These are phyloP conservation scores for Taphrina wiesneri DNA, from an alignment of 1,139 yeast species.

Conservation along the genomic window DNA sequence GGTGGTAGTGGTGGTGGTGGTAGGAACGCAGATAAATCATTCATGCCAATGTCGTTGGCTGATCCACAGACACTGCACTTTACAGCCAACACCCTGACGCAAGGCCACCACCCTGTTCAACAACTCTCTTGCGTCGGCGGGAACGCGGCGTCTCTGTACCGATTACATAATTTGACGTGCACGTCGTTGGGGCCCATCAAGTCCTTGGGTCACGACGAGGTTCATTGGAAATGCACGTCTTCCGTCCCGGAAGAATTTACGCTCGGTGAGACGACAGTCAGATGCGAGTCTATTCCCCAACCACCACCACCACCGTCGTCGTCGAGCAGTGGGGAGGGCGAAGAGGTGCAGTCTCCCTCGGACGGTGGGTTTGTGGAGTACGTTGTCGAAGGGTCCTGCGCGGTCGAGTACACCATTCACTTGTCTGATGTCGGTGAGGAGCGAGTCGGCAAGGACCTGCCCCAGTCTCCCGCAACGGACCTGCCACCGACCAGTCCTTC, in stretches of 20 bases:
- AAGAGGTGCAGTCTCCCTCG: background rate
- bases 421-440: background rate
- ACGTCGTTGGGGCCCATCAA: slow-evolving; percentile 36
- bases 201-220: slow-evolving; percentile 35
- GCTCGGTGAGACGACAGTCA: slow-evolving; percentile 2
- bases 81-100: background rate
- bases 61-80: background rate
- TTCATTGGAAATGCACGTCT: slow-evolving; percentile 37
- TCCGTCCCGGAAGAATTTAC: slow-evolving; percentile 36
- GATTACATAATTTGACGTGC: slow-evolving; percentile 33
- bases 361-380: background rate
- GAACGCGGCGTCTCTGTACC: slow-evolving; percentile 34
- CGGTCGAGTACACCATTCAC: background rate
- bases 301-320: background rate
- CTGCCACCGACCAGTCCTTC: background rate
- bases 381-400: slow-evolving; percentile 9
- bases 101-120: slow-evolving; percentile 14
- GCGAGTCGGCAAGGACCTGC: background rate
- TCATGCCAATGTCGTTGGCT: background rate
- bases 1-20: background rate
- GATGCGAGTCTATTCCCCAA: background rate
- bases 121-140: slow-evolving; percentile 36
- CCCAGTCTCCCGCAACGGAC: background rate
- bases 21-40: background rate
- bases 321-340: background rate